Base-by-base conservation (phyloP, 148 eudicot genomes). In the Heliosperma pusillum region DNA sequence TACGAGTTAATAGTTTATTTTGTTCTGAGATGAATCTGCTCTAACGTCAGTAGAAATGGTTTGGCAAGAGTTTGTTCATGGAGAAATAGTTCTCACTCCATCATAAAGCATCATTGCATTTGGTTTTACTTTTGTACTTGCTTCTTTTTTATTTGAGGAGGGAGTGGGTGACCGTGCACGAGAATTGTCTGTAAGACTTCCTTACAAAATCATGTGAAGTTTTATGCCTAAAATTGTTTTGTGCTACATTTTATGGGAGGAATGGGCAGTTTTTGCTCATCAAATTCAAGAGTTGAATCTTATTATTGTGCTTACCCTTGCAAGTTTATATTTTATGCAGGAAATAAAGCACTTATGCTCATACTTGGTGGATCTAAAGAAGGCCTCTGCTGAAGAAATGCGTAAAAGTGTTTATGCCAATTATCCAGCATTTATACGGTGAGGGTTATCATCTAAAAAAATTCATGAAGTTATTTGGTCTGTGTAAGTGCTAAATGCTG, bases 371-470 rank as follows among this genome's bases (percentile, higher is more conserved):
- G 99, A 95, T 78, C 76, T 95, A 75, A 95, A 95, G 91, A 90
- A 81, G 84, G 92, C 94, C 64, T 95, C 99, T 50, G 96, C 93
- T 40, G 99, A 95, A 83, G 99, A 95, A 87, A 95, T 95, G 97
- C 88, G 99, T 17, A 88, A 87, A 84, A 92, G 96, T 86, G 99
- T 95, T 25, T 95, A 89, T 81, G 99, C 99, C 33, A 95, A 95
- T 73, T 95, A 95, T 81, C 75, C 93, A 78, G 90, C 99, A 47
- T 95, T 95, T 79, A 95, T 95, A 77, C 92, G 94, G 99, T 95
- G 74, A 85, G 93, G 68, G 47, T 60, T 80, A 66, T 59, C 61
- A 26, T 42, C 63, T 36, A n/a, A 6, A 59, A 21, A 29, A 21
- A 50, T 1, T 61, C 15, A 19, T 30, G 22, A 47, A 17, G 20